Percentiles rank a stretch among this genome's conserved stretches.
These are phyloP conservation scores for Blepharisma japonicum DNA, from an alignment of 73 alveolate species.

Conservation along the genomic window DNA sequence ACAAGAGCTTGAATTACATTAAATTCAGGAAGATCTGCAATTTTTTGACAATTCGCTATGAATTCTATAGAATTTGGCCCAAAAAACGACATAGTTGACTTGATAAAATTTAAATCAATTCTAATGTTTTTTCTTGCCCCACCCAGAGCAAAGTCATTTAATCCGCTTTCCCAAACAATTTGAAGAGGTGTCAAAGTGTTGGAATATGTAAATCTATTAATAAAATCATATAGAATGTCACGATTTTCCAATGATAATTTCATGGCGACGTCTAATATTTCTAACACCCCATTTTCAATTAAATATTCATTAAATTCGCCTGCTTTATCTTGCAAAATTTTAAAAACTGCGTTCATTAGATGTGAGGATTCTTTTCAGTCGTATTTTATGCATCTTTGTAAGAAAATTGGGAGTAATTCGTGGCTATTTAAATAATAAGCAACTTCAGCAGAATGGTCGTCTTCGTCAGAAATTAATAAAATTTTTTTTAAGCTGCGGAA, in stretches of 20 bases:
- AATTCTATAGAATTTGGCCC: conserved; percentile 8
- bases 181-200: conserved; percentile 14
- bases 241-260: not conserved
- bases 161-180: not conserved
- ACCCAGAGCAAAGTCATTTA: not conserved
- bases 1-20: not conserved
- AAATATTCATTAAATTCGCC: not conserved
- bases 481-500: not conserved
- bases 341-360: not conserved
- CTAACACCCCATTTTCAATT: not conserved
- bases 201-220: not conserved
- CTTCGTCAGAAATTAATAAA: not conserved
- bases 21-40: not conserved
- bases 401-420: not conserved
- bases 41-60: not conserved
- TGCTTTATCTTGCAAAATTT: not conserved
- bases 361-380: not conserved
- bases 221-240: not conserved
- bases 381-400: not conserved
- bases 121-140: not conserved
- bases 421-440: not conserved
- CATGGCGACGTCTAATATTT: not conserved
- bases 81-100: not conserved
- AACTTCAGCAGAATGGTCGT: not conserved
- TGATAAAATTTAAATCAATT: not conserved